Conservation (phyloP, 106 monocot genomes). For the Narthecium ossifragum region DNA sequence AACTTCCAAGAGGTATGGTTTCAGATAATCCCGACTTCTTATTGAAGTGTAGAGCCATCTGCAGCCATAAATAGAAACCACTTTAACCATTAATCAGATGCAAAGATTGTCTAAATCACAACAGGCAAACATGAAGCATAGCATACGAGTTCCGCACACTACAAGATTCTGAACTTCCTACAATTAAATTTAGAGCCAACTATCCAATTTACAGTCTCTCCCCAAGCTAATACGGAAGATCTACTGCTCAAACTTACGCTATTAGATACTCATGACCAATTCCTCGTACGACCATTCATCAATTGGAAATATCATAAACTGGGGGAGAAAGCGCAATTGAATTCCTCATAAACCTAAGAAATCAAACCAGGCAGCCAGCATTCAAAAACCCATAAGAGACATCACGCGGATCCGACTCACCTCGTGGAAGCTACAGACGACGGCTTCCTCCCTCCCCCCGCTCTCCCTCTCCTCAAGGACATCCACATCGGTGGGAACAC, state of each 20-base stretch:
- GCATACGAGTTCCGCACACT: no score
- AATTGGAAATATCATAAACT: no score
- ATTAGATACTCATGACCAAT: no score
- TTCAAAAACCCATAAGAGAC: not conserved
- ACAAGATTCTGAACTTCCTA: no score
- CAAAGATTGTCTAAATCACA: no score
- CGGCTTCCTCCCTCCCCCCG: conserved; percentile 28
- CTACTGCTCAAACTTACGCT: no score
- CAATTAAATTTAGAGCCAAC: no score
- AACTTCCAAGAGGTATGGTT: conserved; percentile 68
- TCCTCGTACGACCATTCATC: no score
- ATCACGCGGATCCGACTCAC: conserved; percentile 17
- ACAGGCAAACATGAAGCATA: no score
- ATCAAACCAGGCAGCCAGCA: not conserved
- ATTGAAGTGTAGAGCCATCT: conserved; percentile 94
- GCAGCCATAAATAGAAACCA: conserved; percentile 10
- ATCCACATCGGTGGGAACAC: conserved; percentile 36
- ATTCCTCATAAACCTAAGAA: not conserved
- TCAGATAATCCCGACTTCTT: conserved; percentile 50
- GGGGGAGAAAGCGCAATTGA: no score
- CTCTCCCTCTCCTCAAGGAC: conserved; percentile 18
- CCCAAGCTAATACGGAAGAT: no score
- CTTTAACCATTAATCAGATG: not conserved
- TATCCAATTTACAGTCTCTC: no score
- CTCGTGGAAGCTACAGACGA: conserved; percentile 49